Base-by-base conservation (phyloP, 352 stramenopile genomes). In the Phytophthora brassicae region DNA sequence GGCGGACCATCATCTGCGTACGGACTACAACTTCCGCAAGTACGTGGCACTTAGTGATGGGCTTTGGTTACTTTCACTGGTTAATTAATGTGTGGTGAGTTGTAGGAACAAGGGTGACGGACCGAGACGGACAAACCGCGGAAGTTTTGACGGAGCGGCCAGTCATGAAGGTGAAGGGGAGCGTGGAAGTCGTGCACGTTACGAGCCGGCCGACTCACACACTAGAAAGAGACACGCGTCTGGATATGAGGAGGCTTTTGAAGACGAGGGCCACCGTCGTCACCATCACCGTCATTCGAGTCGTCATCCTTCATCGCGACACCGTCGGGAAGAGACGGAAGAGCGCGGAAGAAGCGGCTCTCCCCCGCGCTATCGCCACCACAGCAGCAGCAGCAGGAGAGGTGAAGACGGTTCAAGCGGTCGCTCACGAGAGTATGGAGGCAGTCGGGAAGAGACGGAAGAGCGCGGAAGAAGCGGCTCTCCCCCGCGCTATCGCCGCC, bases 21-120 rank as follows among this genome's bases (percentile, higher is more conserved):
- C 74, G 49, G 77, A 86, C 57, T 86, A 84, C 66, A 86, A 86
- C 55, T 74, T 79, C 38, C 72, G 74, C 52, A 72, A 72, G 69
- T 74, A 64, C 24, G 66, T 71, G 17, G 24, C 17, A 4, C 23
- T 42, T 14, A 5, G 22, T 20, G 9, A 28, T 48, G 39, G 20
- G 13, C 11, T 33, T 48, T 42, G 12, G 44, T n/a, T 36, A 6
- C 7, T n/a, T n/a, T n/a, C n/a, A n/a, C n/a, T n/a, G 23, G 26
- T 12, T 17, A 16, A 23, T 5, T 44, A 23, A 45, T 47, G 17
- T 43, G n/a, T 61, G 22, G 23, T 39, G 8, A 12, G 16, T 28
- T n/a, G 22, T 60, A 74, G 60, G 28, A 74, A 46, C 46, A 74
- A 60, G 26, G 47, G 64, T 4, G 63, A 72, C 12, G 68, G 59